Percentiles rank a stretch among this genome's conserved stretches.
Evolutionary conservation across 768 basidiomycete genomes (phyloP).

Genomic region (Mrakia blollopis): DNA sequence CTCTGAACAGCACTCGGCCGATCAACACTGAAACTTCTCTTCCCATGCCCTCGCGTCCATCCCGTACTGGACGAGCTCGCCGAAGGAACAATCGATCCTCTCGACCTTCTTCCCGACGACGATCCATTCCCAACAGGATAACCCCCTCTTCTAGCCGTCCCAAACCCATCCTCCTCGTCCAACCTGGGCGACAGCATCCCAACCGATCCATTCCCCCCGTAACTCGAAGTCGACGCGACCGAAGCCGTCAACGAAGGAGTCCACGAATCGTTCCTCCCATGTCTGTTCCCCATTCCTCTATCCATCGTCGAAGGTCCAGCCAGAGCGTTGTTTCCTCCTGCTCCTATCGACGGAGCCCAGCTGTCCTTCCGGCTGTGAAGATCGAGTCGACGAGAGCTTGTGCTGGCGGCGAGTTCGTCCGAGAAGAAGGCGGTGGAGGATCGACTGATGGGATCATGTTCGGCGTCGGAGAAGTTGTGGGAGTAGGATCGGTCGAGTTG

Average conservation of each 20-base stretch:
- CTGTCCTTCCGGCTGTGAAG: constrained; percentile 23
- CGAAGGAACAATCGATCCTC: constrained; percentile 8
- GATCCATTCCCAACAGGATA: constrained; percentile 16
- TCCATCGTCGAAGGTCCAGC: neutral
- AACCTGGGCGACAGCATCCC: constrained; percentile 14
- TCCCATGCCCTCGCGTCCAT: constrained; percentile 29
- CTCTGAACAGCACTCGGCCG: constrained; percentile 28
- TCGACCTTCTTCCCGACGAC: constrained; percentile 2
- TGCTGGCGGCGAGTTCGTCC: constrained; percentile 31
- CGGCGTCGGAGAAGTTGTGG: constrained; percentile 5
- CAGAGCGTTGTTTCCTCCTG: neutral
- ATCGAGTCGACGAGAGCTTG: constrained; percentile 13
- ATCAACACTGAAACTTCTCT: constrained; percentile 37
- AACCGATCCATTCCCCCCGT: constrained; percentile 6
- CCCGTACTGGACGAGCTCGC: neutral
- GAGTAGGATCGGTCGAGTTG: constrained; percentile 21
- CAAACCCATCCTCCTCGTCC: constrained; percentile 15
- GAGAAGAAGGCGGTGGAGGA: constrained; percentile 33
- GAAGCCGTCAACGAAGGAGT: constrained; percentile 33
- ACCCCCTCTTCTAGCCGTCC: neutral
- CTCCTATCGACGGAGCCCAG: constrained; percentile 29
- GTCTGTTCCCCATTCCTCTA: neutral
- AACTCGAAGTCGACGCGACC: constrained; percentile 26
- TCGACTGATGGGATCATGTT: constrained; percentile 17
- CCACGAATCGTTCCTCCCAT: constrained; percentile 33